Percentiles rank a stretch among this genome's conserved stretches.
phyloP scores from a whole-genome alignment of 2,329 filamentous ascomycete species.

The Venturia nashicola region DNA sequence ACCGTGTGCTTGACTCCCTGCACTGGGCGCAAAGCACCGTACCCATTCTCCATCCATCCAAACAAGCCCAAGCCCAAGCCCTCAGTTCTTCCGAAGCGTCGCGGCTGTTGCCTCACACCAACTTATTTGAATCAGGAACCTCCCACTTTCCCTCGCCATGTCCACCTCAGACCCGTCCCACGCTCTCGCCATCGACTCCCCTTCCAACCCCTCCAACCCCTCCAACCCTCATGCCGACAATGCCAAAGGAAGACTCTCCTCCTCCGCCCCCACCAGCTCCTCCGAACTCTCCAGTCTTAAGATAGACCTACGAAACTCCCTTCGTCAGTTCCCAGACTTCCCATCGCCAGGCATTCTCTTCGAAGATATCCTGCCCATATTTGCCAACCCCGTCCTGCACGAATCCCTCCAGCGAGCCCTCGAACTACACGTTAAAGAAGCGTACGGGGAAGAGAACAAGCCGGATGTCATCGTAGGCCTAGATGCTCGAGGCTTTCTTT shows the following conservation, averaged over 20 bases:
- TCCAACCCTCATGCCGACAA: constrained; percentile 22
- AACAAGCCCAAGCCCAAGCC: background rate
- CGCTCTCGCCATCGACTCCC: constrained; percentile 19
- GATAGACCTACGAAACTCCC: constrained; percentile 54
- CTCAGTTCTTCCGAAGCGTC: background rate
- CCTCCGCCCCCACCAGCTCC: constrained; percentile 36
- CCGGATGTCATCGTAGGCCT: constrained; percentile 89
- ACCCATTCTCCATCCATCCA: constrained; percentile 2
- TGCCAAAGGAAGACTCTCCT: constrained; percentile 36
- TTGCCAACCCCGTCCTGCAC: constrained; percentile 66
- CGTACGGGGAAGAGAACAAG: constrained; percentile 44
- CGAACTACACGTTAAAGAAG: constrained; percentile 64
- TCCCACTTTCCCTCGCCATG: constrained; percentile 14
- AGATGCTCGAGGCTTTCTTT: constrained; percentile 89
- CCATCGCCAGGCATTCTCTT: constrained; percentile 87
- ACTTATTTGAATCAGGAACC: background rate
- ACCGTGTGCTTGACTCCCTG: background rate
- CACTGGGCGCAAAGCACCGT: background rate
- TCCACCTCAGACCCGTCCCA: constrained; percentile 14
- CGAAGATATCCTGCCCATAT: constrained; percentile 95
- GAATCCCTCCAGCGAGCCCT: constrained; percentile 69
- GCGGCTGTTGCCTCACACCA: background rate
- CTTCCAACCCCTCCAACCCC: constrained; percentile 20
- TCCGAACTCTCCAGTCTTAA: constrained; percentile 50
- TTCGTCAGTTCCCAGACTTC: constrained; percentile 86